These are phyloP conservation scores for Catharanthus roseus DNA, from an alignment of 257 asterid species.

Conservation along the genomic window DNA sequence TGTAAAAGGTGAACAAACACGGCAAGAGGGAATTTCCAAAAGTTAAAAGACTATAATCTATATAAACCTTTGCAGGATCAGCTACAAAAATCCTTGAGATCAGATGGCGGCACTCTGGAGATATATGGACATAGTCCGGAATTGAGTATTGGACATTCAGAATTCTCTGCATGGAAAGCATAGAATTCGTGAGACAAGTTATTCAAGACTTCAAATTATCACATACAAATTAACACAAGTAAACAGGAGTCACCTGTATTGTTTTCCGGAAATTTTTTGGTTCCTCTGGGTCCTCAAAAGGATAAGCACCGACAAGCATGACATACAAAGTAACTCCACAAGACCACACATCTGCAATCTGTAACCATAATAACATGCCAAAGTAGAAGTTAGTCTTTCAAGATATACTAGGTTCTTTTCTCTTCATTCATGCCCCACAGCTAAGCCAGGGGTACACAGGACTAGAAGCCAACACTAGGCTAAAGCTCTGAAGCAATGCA, in stretches of 20 bases:
- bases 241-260: slow-evolving; percentile 54
- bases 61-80: slow-evolving; percentile 77
- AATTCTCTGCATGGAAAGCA: slow-evolving; percentile 60
- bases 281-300: slow-evolving; percentile 95
- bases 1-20: neutral
- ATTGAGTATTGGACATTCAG: slow-evolving; percentile 88
- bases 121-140: slow-evolving; percentile 89
- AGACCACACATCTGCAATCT: slow-evolving; percentile 99
- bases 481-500: neutral
- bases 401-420: neutral
- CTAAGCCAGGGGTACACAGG: neutral
- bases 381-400: slow-evolving; percentile 5
- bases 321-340: slow-evolving; percentile 97
- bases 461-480: neutral
- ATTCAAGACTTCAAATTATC: neutral
- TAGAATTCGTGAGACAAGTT: slow-evolving; percentile 18
- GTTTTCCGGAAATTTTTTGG: slow-evolving; percentile 94
- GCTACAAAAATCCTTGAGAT: slow-evolving; percentile 92
- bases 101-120: slow-evolving; percentile 84
- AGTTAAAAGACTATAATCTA: neutral
- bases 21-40: neutral
- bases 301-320: slow-evolving; percentile 98
- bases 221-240: neutral
- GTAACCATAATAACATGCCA: slow-evolving; percentile 11
- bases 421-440: neutral